These are phyloP conservation scores for Botrytis paeoniae DNA, from an alignment of 2,329 filamentous ascomycete genomes.

Conservation along the genomic window DNA sequence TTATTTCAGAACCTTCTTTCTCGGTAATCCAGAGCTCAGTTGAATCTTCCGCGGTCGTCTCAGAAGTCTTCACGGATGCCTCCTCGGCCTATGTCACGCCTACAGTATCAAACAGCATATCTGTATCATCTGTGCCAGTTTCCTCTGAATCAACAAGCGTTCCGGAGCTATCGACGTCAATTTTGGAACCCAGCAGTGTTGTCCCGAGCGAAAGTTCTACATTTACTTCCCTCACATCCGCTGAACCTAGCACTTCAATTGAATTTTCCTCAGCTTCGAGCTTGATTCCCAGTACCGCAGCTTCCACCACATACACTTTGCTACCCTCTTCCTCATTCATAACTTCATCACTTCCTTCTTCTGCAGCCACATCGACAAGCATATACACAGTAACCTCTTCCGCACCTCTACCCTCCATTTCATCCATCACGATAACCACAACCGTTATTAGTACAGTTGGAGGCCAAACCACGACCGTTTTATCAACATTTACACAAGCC, in stretches of 20 bases:
- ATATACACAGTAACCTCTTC: background rate
- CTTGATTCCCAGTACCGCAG: background rate
- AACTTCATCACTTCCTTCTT: background rate
- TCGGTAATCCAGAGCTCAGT: background rate
- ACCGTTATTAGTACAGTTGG: slow-evolving; percentile 3
- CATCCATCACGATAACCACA: slow-evolving; percentile 8
- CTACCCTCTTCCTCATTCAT: background rate
- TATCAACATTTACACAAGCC: slow-evolving; percentile 5
- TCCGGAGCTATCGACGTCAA: background rate
- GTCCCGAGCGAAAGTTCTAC: background rate
- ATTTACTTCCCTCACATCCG: background rate
- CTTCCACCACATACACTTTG: slow-evolving; percentile 1
- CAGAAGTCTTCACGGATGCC: background rate
- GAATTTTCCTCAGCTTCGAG: background rate
- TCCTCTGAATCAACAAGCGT: background rate
- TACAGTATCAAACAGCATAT: background rate
- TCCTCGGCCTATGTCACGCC: background rate
- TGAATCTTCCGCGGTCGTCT: background rate
- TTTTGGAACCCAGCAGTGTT: background rate
- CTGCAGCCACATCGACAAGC: background rate
- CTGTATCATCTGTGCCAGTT: background rate
- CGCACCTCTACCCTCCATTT: background rate
- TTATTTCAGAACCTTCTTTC: background rate
- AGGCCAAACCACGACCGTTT: background rate
- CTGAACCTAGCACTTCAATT: background rate